Evolutionary conservation across 148 eudicot species (phyloP), one percentile per base, ranked within the genome.

Genomic region (Vaccinium myrtillus): DNA sequence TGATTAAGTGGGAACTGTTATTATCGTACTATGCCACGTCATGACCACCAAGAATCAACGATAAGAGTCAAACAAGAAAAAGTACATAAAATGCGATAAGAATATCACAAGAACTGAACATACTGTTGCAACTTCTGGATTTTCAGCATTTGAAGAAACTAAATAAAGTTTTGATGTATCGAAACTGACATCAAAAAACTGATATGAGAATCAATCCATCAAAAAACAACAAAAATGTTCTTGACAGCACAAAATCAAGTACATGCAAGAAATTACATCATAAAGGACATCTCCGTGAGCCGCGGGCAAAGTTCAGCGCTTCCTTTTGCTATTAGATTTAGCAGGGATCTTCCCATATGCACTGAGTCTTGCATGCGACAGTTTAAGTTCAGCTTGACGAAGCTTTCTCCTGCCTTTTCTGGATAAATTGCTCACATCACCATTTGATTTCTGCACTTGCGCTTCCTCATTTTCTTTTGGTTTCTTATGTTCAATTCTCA

Each of bases 281-380:
- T 30, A 19, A 58, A 21, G 46, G 48, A 54, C 36, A 50, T 69
- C 75, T 55, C 77, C 80, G 53, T 2, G 61, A 46, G 43, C 81
- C 43, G 61, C 1, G 13, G 14, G 25, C 65, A 50, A 46, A 15
- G 25, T 65, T 89, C 87, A 89, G 79, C 80, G 86, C 88, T 92
- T 90, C 69, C 86, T 90, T 86, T 90, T 91, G 49, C 83, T 91
- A 87, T 93, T 93, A 50, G 92, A 85, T n/a, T 86, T 87, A 14
- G 94, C 48, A 5, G 92, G 87, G 39, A 86, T 87, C 77, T 89
- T 87, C 78, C 91, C 93, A 85, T 95, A 95, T 18, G 98, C 96
- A 85, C 71, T 10, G 23, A 84, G 92, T 88, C 98, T 91, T 0
- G 86, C 49, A 1, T 63, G 67, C 1, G 96, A 83, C 82, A 91